Base-by-base conservation (phyloP, 2,329 filamentous ascomycete genomes). In the Colletotrichum tabaci region DNA sequence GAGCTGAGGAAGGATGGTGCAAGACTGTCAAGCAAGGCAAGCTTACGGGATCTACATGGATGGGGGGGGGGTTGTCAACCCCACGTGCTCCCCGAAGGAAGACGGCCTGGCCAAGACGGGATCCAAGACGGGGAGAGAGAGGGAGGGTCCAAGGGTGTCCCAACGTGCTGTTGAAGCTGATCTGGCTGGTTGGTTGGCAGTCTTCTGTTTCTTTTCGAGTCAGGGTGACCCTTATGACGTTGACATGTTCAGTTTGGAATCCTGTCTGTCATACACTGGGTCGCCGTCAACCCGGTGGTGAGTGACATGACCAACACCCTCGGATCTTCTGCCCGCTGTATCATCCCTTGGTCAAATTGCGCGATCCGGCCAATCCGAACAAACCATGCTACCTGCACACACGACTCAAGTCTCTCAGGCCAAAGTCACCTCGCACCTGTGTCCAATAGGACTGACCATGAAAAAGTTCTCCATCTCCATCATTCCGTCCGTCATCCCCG, bases 381-480 rank as follows among this genome's bases (percentile, higher is more conserved):
- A 12, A 16, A 16, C 21, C 23, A 30, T 26, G 56, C 21, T 53
- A 9, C 26, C 26, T 26, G 26, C 26, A 26, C 38, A 30, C 44
- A 42, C 42, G 44, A 50, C 12, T 46, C 44, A 18, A 16, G 38
- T 23, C 56, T 38, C 16, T 71, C 56, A 50, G 2, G 56, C 16
- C 49, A 67, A 12, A 21, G 21, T 60, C 21, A 68, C 77, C 18
- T 82, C 73, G 62, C 82, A 83, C 16, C 80, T 76, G 16, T 81
- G 75, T 0, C 77, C 77, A 44, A 72, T 75, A 4, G 81, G 82
- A 8, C 64, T 61, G 35, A 81, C 67, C 18, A 84, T 67, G 67
- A 84, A 84, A 61, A 75, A 78, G 65, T 80, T 74, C n/a, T 67
- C 53, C 38, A 76, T 73, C 26, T 75, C 75, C 82, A 84, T 84